These are phyloP conservation scores for Serendipita vermifera DNA, from an alignment of 768 basidiomycete genomes.

Conservation along the genomic window DNA sequence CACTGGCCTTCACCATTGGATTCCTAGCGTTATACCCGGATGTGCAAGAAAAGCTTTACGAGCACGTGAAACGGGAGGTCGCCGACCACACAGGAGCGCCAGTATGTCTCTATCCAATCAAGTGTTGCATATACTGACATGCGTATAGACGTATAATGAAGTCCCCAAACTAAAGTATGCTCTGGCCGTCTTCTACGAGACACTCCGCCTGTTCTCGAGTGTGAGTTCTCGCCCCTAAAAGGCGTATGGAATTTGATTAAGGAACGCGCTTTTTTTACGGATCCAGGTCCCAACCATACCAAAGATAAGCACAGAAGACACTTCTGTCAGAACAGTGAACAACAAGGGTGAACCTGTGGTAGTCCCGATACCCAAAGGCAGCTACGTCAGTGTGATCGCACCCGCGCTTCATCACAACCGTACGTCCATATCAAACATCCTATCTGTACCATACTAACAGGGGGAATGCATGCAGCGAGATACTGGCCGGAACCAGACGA, in stretches of 20 bases:
- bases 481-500: conserved; percentile 11
- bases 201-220: conserved; percentile 6
- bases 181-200: conserved; percentile 5
- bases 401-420: conserved; percentile 7
- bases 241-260: not conserved
- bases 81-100: conserved; percentile 18
- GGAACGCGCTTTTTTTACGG: not conserved
- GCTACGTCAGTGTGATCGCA: not conserved
- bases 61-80: conserved; percentile 17
- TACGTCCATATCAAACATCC: too few relatives aligned
- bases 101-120: conserved; percentile 10
- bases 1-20: conserved; percentile 19
- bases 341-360: not conserved
- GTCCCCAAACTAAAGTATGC: not conserved
- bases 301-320: not conserved
- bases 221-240: too few relatives aligned
- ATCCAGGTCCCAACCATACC: not conserved
- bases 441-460: too few relatives aligned
- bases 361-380: conserved; percentile 5
- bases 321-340: not conserved
- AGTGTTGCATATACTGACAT: not conserved
- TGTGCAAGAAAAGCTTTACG: conserved; percentile 19
- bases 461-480: not conserved
- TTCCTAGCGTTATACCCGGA: conserved; percentile 21
- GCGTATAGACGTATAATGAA: conserved; percentile 30